Conservation (phyloP, 768 basidiomycete species). For the Russula earlei region DNA sequence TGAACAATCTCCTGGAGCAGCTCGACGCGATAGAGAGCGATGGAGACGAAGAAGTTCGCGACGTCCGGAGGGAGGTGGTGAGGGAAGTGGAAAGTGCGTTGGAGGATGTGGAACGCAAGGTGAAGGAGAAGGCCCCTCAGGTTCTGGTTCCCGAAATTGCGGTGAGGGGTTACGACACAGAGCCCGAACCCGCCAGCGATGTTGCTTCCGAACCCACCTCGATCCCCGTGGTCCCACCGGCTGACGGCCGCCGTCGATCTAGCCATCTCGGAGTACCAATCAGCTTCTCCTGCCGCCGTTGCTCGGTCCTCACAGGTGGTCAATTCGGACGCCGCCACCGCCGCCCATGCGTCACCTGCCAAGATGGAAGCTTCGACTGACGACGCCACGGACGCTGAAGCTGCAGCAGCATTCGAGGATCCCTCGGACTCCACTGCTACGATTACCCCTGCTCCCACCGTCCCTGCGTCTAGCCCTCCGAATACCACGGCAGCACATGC, state of each 20-base stretch:
- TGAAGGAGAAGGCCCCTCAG: not conserved
- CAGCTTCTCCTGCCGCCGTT: not conserved
- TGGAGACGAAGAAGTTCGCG: slow-evolving; percentile 46
- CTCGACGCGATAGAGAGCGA: slow-evolving; percentile 63
- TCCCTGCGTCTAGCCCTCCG: not conserved
- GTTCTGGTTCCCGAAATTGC: not conserved
- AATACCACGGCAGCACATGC: not conserved
- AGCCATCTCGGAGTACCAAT: not conserved
- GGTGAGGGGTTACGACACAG: not conserved
- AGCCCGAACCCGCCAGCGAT: not conserved
- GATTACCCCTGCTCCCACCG: not conserved
- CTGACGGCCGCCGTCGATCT: not conserved
- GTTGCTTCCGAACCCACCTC: not conserved
- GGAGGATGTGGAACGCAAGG: slow-evolving; percentile 34
- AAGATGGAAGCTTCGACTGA: not conserved
- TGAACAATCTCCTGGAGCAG: slow-evolving; percentile 51
- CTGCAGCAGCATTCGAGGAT: not conserved
- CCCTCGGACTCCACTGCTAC: not conserved
- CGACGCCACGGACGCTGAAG: not conserved
- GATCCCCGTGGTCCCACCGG: not conserved
- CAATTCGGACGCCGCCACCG: not conserved
- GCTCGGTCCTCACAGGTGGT: not conserved
- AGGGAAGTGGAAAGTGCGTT: slow-evolving; percentile 52
- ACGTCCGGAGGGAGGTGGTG: slow-evolving; percentile 43
- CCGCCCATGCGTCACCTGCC: too few relatives aligned